A percentile compares a stretch with the other conserved stretches of the same genome.
phyloP scores from a whole-genome alignment of 495 filamentous ascomycete species.

The Aspergillus sclerotiicarbonarius region DNA sequence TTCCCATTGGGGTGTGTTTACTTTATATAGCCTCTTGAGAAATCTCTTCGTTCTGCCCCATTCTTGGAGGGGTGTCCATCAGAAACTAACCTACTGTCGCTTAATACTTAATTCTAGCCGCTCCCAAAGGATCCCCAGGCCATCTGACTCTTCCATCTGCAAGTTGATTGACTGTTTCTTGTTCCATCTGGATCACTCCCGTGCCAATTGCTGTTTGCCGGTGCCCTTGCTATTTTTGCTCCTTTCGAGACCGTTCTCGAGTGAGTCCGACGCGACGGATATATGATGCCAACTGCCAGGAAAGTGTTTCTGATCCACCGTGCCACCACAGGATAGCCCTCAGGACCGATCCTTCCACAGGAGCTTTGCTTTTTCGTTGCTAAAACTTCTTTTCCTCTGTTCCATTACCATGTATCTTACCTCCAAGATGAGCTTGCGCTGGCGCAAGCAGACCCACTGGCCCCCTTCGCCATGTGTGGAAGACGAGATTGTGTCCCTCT shows the following conservation, averaged over 20 bases:
- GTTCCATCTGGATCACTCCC: conserved; percentile 6
- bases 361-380: conserved; percentile 3
- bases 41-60: conserved; percentile 12
- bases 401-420: conserved; percentile 10
- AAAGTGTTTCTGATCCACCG: conserved; percentile 19
- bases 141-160: background rate
- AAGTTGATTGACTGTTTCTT: conserved; percentile 6
- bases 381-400: conserved; percentile 7
- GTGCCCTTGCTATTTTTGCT: background rate
- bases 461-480: conserved; percentile 46
- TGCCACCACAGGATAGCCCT: conserved; percentile 19
- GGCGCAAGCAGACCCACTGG: conserved; percentile 31
- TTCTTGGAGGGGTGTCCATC: conserved; percentile 13
- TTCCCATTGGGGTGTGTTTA: conserved; percentile 16
- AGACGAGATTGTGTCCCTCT: conserved; percentile 42
- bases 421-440: conserved; percentile 29
- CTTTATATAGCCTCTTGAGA: conserved; percentile 17
- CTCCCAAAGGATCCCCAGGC: background rate
- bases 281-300: conserved; percentile 24
- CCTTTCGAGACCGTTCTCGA: conserved; percentile 18
- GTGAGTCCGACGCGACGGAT: conserved; percentile 18
- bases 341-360: conserved; percentile 3
- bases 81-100: conserved; percentile 17
- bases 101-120: conserved; percentile 17
- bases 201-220: conserved; percentile 2